Evolutionary conservation across 495 filamentous ascomycete species (phyloP), one percentile per base, ranked within the genome.

Genomic region (Platismatia glauca): DNA sequence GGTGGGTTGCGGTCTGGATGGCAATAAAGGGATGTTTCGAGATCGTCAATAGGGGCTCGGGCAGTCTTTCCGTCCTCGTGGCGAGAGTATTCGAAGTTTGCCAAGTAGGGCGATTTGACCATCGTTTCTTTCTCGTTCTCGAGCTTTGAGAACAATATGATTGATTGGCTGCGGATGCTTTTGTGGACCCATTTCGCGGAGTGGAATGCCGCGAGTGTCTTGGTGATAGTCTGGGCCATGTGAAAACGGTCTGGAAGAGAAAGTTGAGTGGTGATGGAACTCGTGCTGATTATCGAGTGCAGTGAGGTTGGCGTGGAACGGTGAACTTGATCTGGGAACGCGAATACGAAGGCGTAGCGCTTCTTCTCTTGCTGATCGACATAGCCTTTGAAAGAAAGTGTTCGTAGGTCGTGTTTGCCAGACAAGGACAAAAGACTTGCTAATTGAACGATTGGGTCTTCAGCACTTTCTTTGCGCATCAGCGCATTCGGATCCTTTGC

Each of bases 1-100:
- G 63, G 58, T 16, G 35, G 43, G 11, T 55, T 55, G 13, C 55
- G 55, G 11, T 63, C 39, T 39, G 63, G 63, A 48, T 65, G 63
- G 35, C 63, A 60, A 37, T 65, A 65, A 15, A 65, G 34, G 34
- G 34, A 35, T 4, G 9, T 35, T 35, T 35, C 34, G 34, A 35
- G 34, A 9, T 35, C 34, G 34, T 35, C 34, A 9, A 35, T 35
- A 4, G 34, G 34, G 34, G 34, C 34, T 35, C 34, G 34, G 9
- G 9, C 34, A 35, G 34, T 35, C 34, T 35, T 9, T 9, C 34
- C 34, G 4, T 35, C 9, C 34, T 35, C 34, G 34, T 35, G 34
- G 34, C 34, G 34, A 35, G 34, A 35, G 9, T 35, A 35, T 9
- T 35, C 34, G 9, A 35, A 35, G 9, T 35, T 35, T 35, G 34